phyloP scores from a whole-genome alignment of 495 filamentous ascomycete species.

The Cercophora scortea region DNA sequence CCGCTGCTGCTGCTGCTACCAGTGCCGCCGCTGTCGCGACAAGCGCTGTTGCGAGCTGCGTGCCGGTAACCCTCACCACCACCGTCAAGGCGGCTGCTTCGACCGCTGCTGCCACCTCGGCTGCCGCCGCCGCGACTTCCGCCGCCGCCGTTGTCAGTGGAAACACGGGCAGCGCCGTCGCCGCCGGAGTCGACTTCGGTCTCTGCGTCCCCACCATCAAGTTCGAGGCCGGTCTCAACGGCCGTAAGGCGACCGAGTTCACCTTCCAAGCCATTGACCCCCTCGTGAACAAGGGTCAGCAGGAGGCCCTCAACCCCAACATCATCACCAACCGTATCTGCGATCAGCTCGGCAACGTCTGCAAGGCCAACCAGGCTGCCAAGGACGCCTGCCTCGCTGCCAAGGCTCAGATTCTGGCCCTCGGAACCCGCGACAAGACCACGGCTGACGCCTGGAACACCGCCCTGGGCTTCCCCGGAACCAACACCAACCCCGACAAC shows the following conservation, averaged over 20 bases:
- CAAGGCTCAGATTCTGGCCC: constrained; percentile 28
- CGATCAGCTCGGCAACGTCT: constrained; percentile 52
- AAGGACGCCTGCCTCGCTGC: constrained; percentile 37
- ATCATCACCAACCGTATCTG: constrained; percentile 63
- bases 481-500: constrained; percentile 8
- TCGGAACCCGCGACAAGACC: constrained; percentile 30
- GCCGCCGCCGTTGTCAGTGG: not conserved
- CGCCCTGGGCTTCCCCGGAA: constrained; percentile 34
- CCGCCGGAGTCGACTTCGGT: constrained; percentile 39
- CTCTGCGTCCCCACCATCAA: constrained; percentile 47
- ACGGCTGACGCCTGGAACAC: constrained; percentile 38
- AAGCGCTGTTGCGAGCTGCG: not conserved
- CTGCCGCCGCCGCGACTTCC: constrained; percentile 4
- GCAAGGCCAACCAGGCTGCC: constrained; percentile 48
- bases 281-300: constrained; percentile 39
- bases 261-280: constrained; percentile 48
- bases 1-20: constrained; percentile 11
- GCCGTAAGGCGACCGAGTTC: constrained; percentile 38
- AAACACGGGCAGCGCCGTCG: constrained; percentile 7
- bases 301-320: constrained; percentile 49
- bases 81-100: not conserved
- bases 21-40: constrained; percentile 9
- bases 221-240: constrained; percentile 40
- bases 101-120: constrained; percentile 9
- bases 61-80: not conserved